Conservation (phyloP, 495 filamentous ascomycete species). For the Lasiosphaeria hispida region DNA sequence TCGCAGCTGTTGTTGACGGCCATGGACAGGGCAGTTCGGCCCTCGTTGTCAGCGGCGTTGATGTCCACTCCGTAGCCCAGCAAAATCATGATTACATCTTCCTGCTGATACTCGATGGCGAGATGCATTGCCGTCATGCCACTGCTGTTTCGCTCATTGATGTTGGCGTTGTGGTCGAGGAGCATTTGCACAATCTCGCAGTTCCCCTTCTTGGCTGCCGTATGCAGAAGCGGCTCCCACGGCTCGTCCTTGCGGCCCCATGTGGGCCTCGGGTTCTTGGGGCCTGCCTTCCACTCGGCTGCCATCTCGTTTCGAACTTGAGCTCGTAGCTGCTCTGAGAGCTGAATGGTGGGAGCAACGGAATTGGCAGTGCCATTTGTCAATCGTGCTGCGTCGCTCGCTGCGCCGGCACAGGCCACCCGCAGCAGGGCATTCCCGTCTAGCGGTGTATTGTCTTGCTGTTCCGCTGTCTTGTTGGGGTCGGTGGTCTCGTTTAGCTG, state of each 20-base stretch:
- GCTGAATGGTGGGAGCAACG: neutral
- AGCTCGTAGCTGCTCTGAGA: neutral
- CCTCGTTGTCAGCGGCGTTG: neutral
- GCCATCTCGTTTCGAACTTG: conserved; percentile 2
- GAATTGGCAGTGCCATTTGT: neutral
- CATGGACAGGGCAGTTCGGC: conserved; percentile 8
- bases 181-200: conserved; percentile 9
- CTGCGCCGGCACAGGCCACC: neutral
- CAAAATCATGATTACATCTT: conserved; percentile 7
- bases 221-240: conserved; percentile 9
- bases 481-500: neutral
- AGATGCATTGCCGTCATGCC: conserved; percentile 5
- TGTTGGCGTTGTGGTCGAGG: conserved; percentile 1
- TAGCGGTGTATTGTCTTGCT: neutral
- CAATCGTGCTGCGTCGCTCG: neutral
- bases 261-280: neutral
- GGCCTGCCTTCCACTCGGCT: neutral
- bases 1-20: conserved; percentile 7
- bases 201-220: conserved; percentile 8
- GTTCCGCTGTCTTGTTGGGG: neutral
- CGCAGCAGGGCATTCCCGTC: neutral
- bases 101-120: conserved; percentile 2
- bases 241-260: neutral
- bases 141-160: conserved; percentile 9
- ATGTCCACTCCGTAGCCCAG: conserved; percentile 3